A percentile compares a stretch with the other conserved stretches of the same genome.
Evolutionary conservation across 768 basidiomycete species (phyloP).

Genomic region (Scleroderma bovista): DNA sequence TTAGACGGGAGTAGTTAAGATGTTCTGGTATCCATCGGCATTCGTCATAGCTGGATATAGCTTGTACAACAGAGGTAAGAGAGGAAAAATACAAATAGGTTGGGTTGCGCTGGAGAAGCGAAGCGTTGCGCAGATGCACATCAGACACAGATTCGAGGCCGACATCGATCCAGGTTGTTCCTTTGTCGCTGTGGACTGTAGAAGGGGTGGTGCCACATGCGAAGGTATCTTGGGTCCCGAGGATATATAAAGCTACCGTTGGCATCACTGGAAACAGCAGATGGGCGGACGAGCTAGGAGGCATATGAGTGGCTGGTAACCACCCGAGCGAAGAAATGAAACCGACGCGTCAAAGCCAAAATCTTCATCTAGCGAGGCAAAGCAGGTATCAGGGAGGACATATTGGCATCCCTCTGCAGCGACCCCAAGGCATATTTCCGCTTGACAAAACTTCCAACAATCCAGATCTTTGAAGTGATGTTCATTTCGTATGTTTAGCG

Average conservation of each 20-base stretch:
- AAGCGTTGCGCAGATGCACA: conserved; percentile 56
- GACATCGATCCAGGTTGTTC: conserved; percentile 37
- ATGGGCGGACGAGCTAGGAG: conserved; percentile 39
- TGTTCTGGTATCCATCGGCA: conserved; percentile 51
- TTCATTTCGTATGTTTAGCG: background rate
- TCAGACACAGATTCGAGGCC: conserved; percentile 49
- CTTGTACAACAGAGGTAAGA: conserved; percentile 45
- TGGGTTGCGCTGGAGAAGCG: conserved; percentile 51
- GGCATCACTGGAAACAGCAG: conserved; percentile 54
- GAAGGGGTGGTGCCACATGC: background rate
- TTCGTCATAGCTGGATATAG: conserved; percentile 52
- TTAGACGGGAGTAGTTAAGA: conserved; percentile 49
- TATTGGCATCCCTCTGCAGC: conserved; percentile 52
- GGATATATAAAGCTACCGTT: conserved; percentile 47
- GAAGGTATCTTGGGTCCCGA: conserved; percentile 30
- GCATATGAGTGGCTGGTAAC: background rate
- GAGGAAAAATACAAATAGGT: conserved; percentile 47
- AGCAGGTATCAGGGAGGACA: conserved; percentile 49
- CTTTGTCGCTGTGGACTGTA: conserved; percentile 6
- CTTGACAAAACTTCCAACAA: conserved; percentile 44
- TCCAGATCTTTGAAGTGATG: conserved; percentile 24
- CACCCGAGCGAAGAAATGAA: background rate
- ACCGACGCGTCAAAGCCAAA: conserved; percentile 30
- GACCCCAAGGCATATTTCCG: conserved; percentile 51
- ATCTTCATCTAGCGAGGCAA: conserved; percentile 47